These are phyloP conservation scores for Penstemon davidsonii DNA, from an alignment of 257 asterid genomes.

Conservation along the genomic window DNA sequence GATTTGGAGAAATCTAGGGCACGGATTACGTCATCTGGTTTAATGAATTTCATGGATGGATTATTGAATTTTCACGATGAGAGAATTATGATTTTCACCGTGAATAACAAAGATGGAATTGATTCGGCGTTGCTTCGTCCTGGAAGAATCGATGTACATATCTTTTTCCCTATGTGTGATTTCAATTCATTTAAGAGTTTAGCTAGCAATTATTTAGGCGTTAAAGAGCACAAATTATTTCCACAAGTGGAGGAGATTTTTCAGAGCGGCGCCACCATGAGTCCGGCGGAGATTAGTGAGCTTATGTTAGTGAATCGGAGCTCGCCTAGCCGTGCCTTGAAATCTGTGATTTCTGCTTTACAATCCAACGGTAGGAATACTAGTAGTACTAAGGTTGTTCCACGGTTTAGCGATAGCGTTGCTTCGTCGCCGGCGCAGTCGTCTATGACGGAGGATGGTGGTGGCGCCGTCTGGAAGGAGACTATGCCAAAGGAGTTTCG, in stretches of 20 bases:
- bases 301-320: slow-evolving; percentile 30
- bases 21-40: slow-evolving; percentile 44
- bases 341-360: slow-evolving; percentile 29
- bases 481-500: slow-evolving; percentile 31
- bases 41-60: slow-evolving; percentile 72
- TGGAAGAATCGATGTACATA: slow-evolving; percentile 34
- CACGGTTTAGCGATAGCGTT: background rate
- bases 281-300: slow-evolving; percentile 37
- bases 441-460: slow-evolving; percentile 6
- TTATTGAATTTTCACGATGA: slow-evolving; percentile 47
- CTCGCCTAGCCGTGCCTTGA: slow-evolving; percentile 36
- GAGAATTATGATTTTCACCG: slow-evolving; percentile 61
- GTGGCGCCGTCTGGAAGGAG: slow-evolving; percentile 28
- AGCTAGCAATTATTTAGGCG: slow-evolving; percentile 29
- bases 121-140: slow-evolving; percentile 29
- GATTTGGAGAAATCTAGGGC: slow-evolving; percentile 49
- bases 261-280: slow-evolving; percentile 31
- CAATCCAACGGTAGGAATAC: background rate
- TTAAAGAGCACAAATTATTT: slow-evolving; percentile 29
- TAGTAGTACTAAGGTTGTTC: background rate
- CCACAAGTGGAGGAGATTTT: slow-evolving; percentile 37
- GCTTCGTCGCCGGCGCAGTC: slow-evolving; percentile 11
- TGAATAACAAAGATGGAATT: slow-evolving; percentile 51
- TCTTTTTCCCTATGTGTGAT: slow-evolving; percentile 27
- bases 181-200: slow-evolving; percentile 27